Conservation (phyloP, 768 basidiomycete species). For the Russula earlei region DNA sequence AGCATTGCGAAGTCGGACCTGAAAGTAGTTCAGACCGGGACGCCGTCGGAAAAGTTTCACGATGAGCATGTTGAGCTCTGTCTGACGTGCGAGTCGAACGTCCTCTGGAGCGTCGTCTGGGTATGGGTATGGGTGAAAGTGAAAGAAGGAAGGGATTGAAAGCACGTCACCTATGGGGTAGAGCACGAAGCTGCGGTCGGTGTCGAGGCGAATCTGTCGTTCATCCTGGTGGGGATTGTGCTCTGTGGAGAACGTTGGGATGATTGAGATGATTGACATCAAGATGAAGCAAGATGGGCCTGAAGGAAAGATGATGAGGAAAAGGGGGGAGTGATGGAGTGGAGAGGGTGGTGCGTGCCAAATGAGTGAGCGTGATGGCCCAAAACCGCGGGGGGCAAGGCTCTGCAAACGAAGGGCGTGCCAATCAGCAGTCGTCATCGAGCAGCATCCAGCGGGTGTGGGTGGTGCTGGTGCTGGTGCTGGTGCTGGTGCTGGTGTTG, state of each 20-base stretch:
- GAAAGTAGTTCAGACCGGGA: conserved; percentile 74
- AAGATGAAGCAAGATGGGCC: conserved; percentile 32
- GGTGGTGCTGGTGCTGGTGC: too few relatives aligned
- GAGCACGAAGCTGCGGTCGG: conserved; percentile 85
- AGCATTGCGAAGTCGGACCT: conserved; percentile 34
- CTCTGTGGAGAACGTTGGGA: neutral
- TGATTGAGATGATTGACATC: conserved; percentile 12
- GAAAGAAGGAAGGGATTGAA: conserved; percentile 5
- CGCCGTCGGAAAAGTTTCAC: conserved; percentile 65
- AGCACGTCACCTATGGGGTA: conserved; percentile 62
- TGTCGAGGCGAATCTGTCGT: conserved; percentile 80
- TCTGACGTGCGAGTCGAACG: conserved; percentile 46
- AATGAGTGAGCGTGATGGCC: conserved; percentile 40
- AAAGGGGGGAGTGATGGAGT: conserved; percentile 14
- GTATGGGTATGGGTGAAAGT: neutral
- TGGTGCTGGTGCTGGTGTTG: too few relatives aligned
- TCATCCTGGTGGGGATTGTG: conserved; percentile 57
- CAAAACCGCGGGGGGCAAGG: conserved; percentile 55
- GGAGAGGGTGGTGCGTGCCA: conserved; percentile 38
- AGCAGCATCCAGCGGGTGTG: too few relatives aligned
- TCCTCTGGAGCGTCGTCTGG: conserved; percentile 25
- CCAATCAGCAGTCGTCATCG: too few relatives aligned
- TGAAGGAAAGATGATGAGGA: conserved; percentile 26
- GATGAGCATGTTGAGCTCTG: conserved; percentile 59
- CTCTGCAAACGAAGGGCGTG: conserved; percentile 36